These are phyloP conservation scores for Talaromyces ruber DNA, from an alignment of 495 filamentous ascomycete genomes.

Conservation along the genomic window DNA sequence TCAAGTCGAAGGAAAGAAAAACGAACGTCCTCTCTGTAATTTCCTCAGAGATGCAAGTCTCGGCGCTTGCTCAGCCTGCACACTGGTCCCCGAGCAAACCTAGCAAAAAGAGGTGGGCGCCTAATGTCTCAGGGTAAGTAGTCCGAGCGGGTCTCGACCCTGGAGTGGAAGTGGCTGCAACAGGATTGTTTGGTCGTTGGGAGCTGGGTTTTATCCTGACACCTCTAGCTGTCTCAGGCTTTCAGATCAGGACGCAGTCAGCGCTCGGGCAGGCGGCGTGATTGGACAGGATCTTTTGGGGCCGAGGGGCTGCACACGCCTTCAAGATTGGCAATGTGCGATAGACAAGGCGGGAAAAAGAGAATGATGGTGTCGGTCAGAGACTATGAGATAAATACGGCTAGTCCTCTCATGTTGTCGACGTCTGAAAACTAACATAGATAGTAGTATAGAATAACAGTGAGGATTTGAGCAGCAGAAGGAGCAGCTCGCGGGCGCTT, in stretches of 20 bases:
- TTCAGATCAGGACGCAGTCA: background rate
- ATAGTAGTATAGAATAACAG: background rate
- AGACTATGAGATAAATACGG: background rate
- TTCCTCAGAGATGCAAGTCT: background rate
- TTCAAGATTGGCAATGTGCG: background rate
- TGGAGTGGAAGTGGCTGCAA: background rate
- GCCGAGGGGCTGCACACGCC: background rate
- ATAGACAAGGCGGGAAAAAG: background rate
- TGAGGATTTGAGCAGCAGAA: background rate
- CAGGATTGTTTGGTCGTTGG: background rate
- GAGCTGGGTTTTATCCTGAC: background rate
- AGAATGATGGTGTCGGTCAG: background rate
- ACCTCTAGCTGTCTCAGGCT: background rate
- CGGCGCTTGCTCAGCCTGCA: background rate
- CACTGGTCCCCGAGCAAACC: background rate
- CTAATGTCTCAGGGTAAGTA: slow-evolving; percentile 2
- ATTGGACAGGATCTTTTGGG: background rate
- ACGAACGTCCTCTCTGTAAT: background rate
- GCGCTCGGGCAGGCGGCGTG: background rate
- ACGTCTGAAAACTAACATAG: no score
- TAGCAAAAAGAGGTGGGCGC: background rate
- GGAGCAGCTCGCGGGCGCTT: background rate
- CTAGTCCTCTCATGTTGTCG: background rate
- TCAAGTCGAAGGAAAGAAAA: background rate
- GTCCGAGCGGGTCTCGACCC: slow-evolving; percentile 2